Evolutionary conservation across 495 filamentous ascomycete species (phyloP), one percentile per base, ranked within the genome.

Genomic region (Haplographium delicatum): DNA sequence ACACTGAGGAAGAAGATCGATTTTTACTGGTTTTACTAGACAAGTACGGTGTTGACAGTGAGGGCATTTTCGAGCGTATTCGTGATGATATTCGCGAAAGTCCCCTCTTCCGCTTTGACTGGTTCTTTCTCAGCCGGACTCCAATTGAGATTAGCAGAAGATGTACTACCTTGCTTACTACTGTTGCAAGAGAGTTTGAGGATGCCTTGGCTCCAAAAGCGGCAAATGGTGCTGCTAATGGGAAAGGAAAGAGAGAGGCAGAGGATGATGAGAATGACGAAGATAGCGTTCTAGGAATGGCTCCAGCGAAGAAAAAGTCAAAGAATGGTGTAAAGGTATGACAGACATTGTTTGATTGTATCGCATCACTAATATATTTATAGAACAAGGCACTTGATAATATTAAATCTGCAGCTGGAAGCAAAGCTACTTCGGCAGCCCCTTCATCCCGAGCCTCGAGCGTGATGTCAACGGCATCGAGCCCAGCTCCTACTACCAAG

Each of bases 1-100:
- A 99, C 62, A 96, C 93, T 0, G 94, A 97, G 62, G 94, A 99
- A 62, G 94, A 99, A 68, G 94, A 99, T 61, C 82, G 94, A 9
- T 99, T 99, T 69, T 72, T 99, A 42, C 74, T 99, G 24, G 91
- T 97, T 30, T 86, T 95, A 70, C 69, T 99, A 2, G 89, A 99
- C 65, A 84, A 82, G 66, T 86, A 85, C 59, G 94, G 94, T 16
- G 79, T 97, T 10, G 88, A 95, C 45, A 85, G 84, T 2, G 90
- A 93, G 59, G 79, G 80, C 24, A 78, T 95, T 44, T 89, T 88
- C 57, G 89, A 95, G 53, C 82, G 79, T 61, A 91, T 96, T 57
- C 81, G 90, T 13, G 88, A 93, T 50, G 89, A 91, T 60, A 95
- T 99, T 53, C 83, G 93, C 7, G 93, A 99, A 55, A 90, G 84